These are phyloP conservation scores for Penicillium sp. DNA, from an alignment of 2,329 filamentous ascomycete species.

Conservation along the genomic window DNA sequence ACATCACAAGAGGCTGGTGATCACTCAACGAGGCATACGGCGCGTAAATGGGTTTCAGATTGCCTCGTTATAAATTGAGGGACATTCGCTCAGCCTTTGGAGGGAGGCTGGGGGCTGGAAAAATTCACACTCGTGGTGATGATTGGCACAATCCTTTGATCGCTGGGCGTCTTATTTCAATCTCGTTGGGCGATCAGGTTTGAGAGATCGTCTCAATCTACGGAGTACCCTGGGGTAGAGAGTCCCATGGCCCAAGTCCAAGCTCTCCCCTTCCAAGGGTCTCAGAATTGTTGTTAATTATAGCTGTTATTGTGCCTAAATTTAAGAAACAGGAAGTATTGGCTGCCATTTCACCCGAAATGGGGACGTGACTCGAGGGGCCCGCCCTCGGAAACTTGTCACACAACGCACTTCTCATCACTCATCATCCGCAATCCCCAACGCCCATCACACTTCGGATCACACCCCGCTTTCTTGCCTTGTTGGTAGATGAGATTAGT, in stretches of 20 bases:
- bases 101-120: background rate
- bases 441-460: background rate
- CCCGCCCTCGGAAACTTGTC: background rate
- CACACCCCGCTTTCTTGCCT: background rate
- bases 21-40: background rate
- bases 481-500: background rate
- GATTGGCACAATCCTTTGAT: background rate
- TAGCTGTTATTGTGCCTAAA: background rate
- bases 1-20: constrained; percentile 1
- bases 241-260: background rate
- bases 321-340: background rate
- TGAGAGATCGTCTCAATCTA: background rate
- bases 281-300: background rate
- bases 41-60: constrained; percentile 2
- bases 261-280: too few relatives aligned
- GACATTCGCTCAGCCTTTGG: background rate
- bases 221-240: too few relatives aligned
- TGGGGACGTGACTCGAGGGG: background rate
- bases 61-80: background rate
- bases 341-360: background rate
- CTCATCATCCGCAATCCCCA: background rate
- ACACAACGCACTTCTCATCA: background rate
- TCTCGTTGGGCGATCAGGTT: background rate
- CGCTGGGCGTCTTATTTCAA: background rate
- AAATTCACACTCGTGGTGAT: background rate